These are phyloP conservation scores for Triangularia setosa DNA, from an alignment of 2,329 filamentous ascomycete species.

Conservation along the genomic window DNA sequence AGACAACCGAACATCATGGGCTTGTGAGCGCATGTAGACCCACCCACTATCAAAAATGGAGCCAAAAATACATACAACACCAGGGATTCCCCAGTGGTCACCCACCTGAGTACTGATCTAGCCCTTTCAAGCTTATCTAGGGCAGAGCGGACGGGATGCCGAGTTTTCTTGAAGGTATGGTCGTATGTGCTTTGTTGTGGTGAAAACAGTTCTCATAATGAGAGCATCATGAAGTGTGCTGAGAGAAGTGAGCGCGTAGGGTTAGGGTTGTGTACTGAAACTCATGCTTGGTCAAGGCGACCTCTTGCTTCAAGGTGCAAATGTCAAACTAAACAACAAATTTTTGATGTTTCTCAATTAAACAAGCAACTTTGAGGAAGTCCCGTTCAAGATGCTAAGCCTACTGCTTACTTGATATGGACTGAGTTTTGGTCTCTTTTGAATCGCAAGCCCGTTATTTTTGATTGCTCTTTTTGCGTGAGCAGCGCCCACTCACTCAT, in stretches of 20 bases:
- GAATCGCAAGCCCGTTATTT: neutral
- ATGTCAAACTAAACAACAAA: neutral
- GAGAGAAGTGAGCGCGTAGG: neutral
- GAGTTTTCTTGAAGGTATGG: neutral
- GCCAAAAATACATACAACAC: neutral
- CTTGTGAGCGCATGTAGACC: neutral
- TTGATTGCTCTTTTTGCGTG: neutral
- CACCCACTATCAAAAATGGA: neutral
- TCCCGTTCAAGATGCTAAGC: neutral
- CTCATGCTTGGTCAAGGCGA: neutral
- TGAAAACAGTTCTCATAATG: neutral
- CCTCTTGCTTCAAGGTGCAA: neutral
- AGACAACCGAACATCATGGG: no score
- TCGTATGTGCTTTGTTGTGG: neutral
- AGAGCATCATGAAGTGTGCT: neutral
- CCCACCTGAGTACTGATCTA: neutral
- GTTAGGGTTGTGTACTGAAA: neutral
- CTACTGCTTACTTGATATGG: neutral
- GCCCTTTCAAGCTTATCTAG: neutral
- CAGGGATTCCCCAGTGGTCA: neutral
- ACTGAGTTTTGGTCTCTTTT: neutral
- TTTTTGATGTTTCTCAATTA: neutral
- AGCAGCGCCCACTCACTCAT: neutral
- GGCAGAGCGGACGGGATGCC: neutral
- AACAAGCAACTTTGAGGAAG: neutral